Base-by-base conservation (phyloP, 106 monocot species). In the Dactylorhiza incarnata region DNA sequence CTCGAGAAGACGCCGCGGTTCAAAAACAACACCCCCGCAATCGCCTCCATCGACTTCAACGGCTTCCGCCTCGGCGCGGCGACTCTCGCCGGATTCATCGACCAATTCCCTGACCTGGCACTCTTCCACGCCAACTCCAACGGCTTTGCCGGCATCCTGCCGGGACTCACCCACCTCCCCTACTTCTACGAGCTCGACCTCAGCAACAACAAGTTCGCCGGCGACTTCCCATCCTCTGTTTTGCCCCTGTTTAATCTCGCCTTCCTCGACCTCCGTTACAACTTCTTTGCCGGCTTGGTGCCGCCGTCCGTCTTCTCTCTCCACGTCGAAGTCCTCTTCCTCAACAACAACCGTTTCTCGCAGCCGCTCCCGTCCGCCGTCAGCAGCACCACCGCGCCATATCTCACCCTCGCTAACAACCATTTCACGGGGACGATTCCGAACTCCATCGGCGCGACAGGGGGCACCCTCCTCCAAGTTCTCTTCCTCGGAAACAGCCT, bases 361-460 rank as follows among this genome's bases (percentile, higher is more conserved):
- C 56, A 74, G 58, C 17, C 69, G 0, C 71, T 91, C 7, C 88
- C 91, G 1, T 19, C 75, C 12, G 59, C 77, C 72, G 68, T 86
- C 52, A 84, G 88, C 52, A 2, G 11, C 55, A 50, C 86, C 20
- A 16, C 74, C 0, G 88, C 74, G 1, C 7, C 53, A 26, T 88
- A 78, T 75, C 63, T 88, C 15, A 85, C 85, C 23, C 75, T 88
- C 26, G 91, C 91, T 9, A 88, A 91, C 84, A 86, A 91, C 65
- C 73, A 71, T 14, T 88, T 91, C 84, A 88, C 84, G 8, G 88
- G 88, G 22, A 61, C 75, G 4, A 86, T 91, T 46, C 88, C 88
- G 14, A 0, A 17, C 11, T 73, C 78, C 45, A 84, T 91, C 6
- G 13, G 82, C 73, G 58, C 79, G 22, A 49, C 84, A 24, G 73